Percentiles rank a stretch among this genome's conserved stretches.
Conservation (phyloP, 306 rosid species). For the Acacia crassicarpa region DNA sequence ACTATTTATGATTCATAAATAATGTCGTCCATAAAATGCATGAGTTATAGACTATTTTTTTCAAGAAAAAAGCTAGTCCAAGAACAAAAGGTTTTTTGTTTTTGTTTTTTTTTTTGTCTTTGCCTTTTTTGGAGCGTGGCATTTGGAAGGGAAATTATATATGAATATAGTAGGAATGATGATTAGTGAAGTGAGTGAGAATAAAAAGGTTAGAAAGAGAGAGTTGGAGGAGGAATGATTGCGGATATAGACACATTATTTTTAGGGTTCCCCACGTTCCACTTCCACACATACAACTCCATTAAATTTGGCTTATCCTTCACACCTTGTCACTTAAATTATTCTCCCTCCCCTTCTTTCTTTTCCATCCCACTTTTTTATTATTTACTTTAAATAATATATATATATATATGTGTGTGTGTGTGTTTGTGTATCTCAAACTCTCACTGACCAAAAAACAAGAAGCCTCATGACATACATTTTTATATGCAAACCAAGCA, state of each 20-base stretch:
- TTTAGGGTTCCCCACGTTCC: constrained; percentile 55
- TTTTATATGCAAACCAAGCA: not conserved
- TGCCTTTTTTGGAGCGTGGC: not conserved
- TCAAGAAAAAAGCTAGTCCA: not conserved
- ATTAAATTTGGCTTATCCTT: constrained; percentile 24
- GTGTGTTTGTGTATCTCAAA: not conserved
- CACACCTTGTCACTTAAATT: not conserved
- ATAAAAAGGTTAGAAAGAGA: not conserved
- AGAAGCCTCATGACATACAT: no score
- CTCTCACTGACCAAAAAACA: not conserved
- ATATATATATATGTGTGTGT: not conserved
- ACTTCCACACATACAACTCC: constrained; percentile 22
- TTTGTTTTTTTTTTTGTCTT: no score
- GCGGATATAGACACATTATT: constrained; percentile 45
- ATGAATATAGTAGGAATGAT: not conserved
- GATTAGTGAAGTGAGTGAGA: not conserved
- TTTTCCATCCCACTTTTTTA: not conserved
- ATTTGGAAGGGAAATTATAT: not conserved
- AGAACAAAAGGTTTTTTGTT: no score
- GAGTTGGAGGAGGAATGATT: constrained; percentile 29
- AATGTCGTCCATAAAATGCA: no score
- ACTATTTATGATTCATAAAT: no score
- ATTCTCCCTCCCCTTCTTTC: not conserved
- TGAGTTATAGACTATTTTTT: no score
- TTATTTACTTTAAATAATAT: not conserved